Evolutionary conservation across 2,329 filamentous ascomycete species (phyloP).

Genomic region (Dothideomycetidae sp.): DNA sequence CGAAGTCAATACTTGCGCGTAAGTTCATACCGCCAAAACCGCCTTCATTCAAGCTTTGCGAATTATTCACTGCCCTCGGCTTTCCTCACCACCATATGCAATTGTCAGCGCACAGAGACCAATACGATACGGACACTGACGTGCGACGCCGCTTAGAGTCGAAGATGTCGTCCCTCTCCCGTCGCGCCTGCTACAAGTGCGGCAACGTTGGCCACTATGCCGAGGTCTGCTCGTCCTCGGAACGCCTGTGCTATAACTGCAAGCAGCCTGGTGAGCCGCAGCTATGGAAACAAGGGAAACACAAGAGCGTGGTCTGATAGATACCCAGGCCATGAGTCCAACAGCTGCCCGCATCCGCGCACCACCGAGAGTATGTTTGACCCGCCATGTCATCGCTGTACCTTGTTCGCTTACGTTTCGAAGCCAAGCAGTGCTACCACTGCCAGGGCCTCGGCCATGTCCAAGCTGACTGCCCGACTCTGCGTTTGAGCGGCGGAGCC

Average conservation of each 20-base stretch:
- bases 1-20: too few species aligned
- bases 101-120: too few species aligned
- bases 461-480: conserved; percentile 94
- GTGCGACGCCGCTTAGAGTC: too few species aligned
- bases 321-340: conserved; percentile 70
- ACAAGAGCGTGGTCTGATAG: conserved; percentile 23
- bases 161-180: conserved; percentile 39
- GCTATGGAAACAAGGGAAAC: conserved; percentile 11
- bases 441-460: conserved; percentile 97
- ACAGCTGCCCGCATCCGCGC: conserved; percentile 88
- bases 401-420: conserved; percentile 15
- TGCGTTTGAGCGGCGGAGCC: conserved; percentile 71
- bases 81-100: too few species aligned
- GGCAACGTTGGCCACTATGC: conserved; percentile 41
- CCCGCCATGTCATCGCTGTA: conserved; percentile 1
- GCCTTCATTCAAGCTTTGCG: too few species aligned
- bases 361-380: conserved; percentile 66
- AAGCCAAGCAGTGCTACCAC: conserved; percentile 98
- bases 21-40: too few species aligned
- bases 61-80: too few species aligned
- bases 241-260: conserved; percentile 99
- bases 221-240: conserved; percentile 93
- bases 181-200: conserved; percentile 41
- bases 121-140: too few species aligned
- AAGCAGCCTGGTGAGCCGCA: conserved; percentile 57